phyloP scores from a whole-genome alignment of 2,329 filamentous ascomycete genomes.

The Alternaria panax region DNA sequence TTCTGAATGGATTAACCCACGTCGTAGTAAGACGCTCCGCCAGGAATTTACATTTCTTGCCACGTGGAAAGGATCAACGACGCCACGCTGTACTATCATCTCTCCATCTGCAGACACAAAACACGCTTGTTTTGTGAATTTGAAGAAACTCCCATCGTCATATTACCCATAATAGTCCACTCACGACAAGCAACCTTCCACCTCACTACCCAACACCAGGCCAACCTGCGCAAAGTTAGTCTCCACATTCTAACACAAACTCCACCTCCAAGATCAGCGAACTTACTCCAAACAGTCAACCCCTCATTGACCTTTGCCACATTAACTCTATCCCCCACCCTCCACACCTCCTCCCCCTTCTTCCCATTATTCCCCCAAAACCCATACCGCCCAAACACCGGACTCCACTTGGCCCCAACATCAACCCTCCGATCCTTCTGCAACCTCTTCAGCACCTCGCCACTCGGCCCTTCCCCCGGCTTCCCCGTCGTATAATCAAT shows the following conservation, averaged over 20 bases:
- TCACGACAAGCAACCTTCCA: neutral
- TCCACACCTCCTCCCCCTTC: constrained; percentile 22
- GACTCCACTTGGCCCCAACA: constrained; percentile 54
- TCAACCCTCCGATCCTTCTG: constrained; percentile 57
- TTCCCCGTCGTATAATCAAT: constrained; percentile 57
- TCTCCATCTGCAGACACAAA: too few species aligned
- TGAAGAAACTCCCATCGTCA: rapidly evolving
- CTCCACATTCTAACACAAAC: neutral
- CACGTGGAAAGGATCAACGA: too few species aligned
- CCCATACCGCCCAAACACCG: constrained; percentile 58
- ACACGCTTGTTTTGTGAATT: rapidly evolving
- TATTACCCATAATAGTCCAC: rapidly evolving
- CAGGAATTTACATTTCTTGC: too few species aligned
- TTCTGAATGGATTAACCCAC: too few species aligned
- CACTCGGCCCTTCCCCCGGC: constrained; percentile 46
- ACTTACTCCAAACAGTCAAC: constrained; percentile 55
- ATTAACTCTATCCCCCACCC: constrained; percentile 55
- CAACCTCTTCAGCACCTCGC: constrained; percentile 55
- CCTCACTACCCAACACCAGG: neutral
- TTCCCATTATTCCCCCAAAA: constrained; percentile 45
- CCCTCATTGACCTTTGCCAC: constrained; percentile 52
- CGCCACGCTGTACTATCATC: too few species aligned
- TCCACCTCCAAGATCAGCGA: too few species aligned
- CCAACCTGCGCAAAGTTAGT: constrained; percentile 6
- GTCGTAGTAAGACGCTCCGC: too few species aligned